Evolutionary conservation across 805 yeast species (phyloP).

Genomic region (Barnettozyma siamensis): DNA sequence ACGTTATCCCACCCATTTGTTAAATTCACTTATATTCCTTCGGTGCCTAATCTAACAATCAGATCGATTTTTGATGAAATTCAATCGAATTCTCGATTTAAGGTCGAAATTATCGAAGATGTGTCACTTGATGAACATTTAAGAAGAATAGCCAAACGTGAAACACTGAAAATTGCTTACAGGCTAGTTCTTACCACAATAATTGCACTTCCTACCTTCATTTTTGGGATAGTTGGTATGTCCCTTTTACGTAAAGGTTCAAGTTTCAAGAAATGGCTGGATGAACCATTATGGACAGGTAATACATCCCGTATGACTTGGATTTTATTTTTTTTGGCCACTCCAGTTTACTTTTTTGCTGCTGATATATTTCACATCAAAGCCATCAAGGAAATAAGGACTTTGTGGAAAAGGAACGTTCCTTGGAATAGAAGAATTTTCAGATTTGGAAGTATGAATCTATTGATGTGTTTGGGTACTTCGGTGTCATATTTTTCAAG

Average conservation of each 20-base stretch:
- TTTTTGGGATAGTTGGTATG: conserved; percentile 68
- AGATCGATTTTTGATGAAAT: conserved; percentile 49
- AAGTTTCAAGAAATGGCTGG: conserved; percentile 45
- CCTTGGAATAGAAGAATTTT: conserved; percentile 52
- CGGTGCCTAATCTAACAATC: conserved; percentile 46
- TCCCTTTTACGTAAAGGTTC: conserved; percentile 42
- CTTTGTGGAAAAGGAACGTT: conserved; percentile 52
- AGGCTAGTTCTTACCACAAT: conserved; percentile 46
- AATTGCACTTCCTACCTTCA: conserved; percentile 61
- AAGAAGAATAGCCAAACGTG: conserved; percentile 40
- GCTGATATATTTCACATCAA: conserved; percentile 69
- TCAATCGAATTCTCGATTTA: conserved; percentile 39
- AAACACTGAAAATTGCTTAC: conserved; percentile 38
- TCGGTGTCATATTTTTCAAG: conserved; percentile 67
- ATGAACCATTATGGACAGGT: conserved; percentile 58
- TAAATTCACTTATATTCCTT: conserved; percentile 60
- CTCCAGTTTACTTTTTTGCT: conserved; percentile 70
- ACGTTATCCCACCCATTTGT: conserved; percentile 52
- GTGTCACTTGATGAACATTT: conserved; percentile 61
- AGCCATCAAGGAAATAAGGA: conserved; percentile 52
- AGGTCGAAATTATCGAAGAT: conserved; percentile 48
- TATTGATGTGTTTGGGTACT: conserved; percentile 69
- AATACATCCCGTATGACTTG: conserved; percentile 57
- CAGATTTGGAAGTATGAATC: conserved; percentile 73
- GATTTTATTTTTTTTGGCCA: conserved; percentile 57